phyloP scores from a whole-genome alignment of 192 early-diverging fungal genomes.

The Rhizoclosmatium globosum region DNA sequence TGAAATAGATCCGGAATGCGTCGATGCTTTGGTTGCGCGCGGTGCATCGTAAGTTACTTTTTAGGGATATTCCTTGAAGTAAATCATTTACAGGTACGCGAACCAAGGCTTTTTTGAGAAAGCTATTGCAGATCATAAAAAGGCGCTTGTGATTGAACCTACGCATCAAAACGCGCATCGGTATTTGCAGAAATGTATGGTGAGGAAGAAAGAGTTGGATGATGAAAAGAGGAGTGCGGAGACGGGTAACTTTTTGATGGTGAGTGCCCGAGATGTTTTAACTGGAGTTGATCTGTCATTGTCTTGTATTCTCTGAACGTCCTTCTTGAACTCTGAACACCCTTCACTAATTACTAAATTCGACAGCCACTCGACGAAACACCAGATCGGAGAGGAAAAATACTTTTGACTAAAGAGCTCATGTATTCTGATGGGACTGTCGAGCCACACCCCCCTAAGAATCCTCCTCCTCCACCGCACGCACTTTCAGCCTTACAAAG shows the following conservation, averaged over 20 bases:
- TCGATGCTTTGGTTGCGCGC: slow-evolving; percentile 44
- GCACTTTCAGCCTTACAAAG: background rate
- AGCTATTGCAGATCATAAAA: slow-evolving; percentile 28
- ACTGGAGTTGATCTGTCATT: background rate
- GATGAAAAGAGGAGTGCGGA: slow-evolving; percentile 31
- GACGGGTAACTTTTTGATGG: slow-evolving; percentile 27
- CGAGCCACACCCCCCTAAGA: background rate
- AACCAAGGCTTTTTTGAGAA: slow-evolving; percentile 34
- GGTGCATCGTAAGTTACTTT: slow-evolving; percentile 40
- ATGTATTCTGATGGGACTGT: background rate
- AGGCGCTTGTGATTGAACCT: slow-evolving; percentile 16
- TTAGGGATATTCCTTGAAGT: background rate
- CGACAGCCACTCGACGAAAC: background rate
- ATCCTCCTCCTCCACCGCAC: slow-evolving; percentile 8
- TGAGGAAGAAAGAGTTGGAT: slow-evolving; percentile 23
- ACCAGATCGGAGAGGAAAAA: background rate
- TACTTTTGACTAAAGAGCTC: background rate
- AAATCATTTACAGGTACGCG: slow-evolving; percentile 9
- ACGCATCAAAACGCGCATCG: slow-evolving; percentile 27
- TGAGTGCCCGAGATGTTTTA: background rate
- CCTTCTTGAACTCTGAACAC: background rate
- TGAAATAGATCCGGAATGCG: slow-evolving; percentile 44
- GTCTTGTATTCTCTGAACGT: background rate
- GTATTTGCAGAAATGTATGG: slow-evolving; percentile 38
- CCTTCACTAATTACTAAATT: background rate